Base-by-base conservation (phyloP, 148 eudicot species). In the Chenopodium berlandieri region DNA sequence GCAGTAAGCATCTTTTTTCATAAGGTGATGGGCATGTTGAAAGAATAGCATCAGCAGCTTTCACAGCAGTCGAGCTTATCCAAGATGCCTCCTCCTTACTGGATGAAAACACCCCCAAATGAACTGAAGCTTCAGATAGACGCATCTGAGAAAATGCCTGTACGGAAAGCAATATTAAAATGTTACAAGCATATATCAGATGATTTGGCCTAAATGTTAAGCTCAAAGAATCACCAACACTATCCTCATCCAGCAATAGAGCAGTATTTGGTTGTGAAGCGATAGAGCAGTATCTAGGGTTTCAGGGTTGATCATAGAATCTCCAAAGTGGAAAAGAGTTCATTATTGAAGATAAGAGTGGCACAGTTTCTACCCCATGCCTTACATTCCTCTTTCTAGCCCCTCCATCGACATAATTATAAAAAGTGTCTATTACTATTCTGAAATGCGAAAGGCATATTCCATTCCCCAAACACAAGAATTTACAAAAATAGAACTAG, bases 101-200 rank as follows among this genome's bases (percentile, higher is more conserved):
- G 44, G 82, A 82, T 77, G 99, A 89, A 90, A 96, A 94, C 71
- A 92, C 92, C 46, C 95, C 99, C 54, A 96, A 85, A 89, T 96
- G 99, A 37, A 92, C 98, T 58, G 94, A 86, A 82, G 99, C 97
- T 88, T 96, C 99, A 76, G 97, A 91, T 48, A 94, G 88, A 81
- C 97, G 95, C 99, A 94, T 94, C 86, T 96, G 97, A 27, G 98
- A 94, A 87, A 93, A 93, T 47, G 99, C 99, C 99, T 94, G 88
- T 74, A 78, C 75, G 54, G 71, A 71, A 77, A 48, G 19, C 75
- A 67, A 16, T 52, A 20, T 37, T 46, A 23, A 44, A 40, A 10
- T 32, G 62, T 83, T 25, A 62, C 20, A 52, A 37, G 63, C 56
- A 34, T 54, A 68, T 23, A 69, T 31, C 32, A 78, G 69, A 79